Percentiles rank a stretch among this genome's conserved stretches.
These are phyloP conservation scores for Trichopus zeylanicus DNA, from an alignment of 116 monocot genomes.

Conservation along the genomic window DNA sequence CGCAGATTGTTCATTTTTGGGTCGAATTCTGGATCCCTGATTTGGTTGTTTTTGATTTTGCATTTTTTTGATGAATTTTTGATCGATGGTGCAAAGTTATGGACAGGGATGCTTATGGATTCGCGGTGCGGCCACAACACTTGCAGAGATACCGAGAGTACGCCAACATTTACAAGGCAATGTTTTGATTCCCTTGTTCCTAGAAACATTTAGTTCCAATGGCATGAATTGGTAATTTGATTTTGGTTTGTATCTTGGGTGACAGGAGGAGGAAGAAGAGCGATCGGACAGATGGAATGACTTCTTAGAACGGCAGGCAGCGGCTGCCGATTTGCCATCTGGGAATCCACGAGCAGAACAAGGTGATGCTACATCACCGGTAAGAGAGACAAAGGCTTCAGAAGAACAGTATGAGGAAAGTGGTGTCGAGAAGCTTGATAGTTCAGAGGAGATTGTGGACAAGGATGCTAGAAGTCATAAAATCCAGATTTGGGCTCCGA, in stretches of 20 bases:
- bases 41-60: neutral
- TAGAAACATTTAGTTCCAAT: neutral
- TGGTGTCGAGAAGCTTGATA: conserved; percentile 3
- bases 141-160: conserved; percentile 88
- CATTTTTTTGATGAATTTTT: neutral
- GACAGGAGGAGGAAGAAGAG: conserved; percentile 92
- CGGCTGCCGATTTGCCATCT: conserved; percentile 8
- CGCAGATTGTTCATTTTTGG: neutral
- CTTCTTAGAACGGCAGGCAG: conserved; percentile 48
- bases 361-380: neutral
- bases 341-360: conserved; percentile 3
- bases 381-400: neutral
- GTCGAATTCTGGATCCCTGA: neutral
- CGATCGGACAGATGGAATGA: conserved; percentile 65
- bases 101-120: conserved; percentile 92
- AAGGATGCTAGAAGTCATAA: conserved; percentile 19
- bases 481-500: conserved; percentile 38
- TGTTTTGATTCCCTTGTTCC: neutral
- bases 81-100: conserved; percentile 9
- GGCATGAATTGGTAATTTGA: conserved; percentile 2
- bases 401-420: conserved; percentile 6
- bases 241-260: conserved; percentile 1
- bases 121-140: conserved; percentile 90
- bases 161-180: conserved; percentile 85
- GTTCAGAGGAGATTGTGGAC: conserved; percentile 12